Conservation (phyloP, 2,329 filamentous ascomycete species). For the Fusarium anthophilum region DNA sequence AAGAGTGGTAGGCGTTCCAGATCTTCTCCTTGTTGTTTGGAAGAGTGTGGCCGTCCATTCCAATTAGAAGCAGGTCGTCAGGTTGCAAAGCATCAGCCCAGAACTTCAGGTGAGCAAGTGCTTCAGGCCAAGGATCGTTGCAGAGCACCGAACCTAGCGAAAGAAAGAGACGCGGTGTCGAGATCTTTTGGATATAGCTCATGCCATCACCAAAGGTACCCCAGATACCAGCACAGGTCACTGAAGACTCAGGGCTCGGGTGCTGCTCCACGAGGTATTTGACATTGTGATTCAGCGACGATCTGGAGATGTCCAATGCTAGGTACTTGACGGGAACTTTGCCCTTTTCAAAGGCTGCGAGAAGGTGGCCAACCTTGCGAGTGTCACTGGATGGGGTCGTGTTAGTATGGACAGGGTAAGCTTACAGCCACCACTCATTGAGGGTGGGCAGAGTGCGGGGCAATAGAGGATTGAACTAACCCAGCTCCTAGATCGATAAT, state of each 20-base stretch:
- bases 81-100: constrained; percentile 50
- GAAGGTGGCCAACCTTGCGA: constrained; percentile 51
- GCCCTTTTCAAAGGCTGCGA: constrained; percentile 47
- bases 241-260: constrained; percentile 35
- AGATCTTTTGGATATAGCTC: constrained; percentile 43
- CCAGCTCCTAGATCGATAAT: constrained; percentile 55
- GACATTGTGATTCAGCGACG: constrained; percentile 49
- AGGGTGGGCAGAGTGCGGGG: constrained; percentile 24
- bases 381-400: constrained; percentile 48
- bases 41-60: constrained; percentile 54
- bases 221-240: constrained; percentile 52
- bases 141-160: constrained; percentile 55
- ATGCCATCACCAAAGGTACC: constrained; percentile 52
- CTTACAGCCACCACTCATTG: constrained; percentile 17
- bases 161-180: constrained; percentile 50
- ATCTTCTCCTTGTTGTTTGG: constrained; percentile 49
- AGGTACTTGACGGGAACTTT: constrained; percentile 47
- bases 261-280: constrained; percentile 45
- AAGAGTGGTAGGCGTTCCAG: constrained; percentile 53
- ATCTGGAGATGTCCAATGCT: constrained; percentile 53
- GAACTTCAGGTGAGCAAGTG: constrained; percentile 47
- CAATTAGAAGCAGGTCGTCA: constrained; percentile 50
- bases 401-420: constrained; percentile 31
- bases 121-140: constrained; percentile 52
- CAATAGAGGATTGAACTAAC: constrained; percentile 44